Evolutionary conservation across 345 rosid species (phyloP), one percentile per base, ranked within the genome.

Genomic region (Melaleuca alternifolia): DNA sequence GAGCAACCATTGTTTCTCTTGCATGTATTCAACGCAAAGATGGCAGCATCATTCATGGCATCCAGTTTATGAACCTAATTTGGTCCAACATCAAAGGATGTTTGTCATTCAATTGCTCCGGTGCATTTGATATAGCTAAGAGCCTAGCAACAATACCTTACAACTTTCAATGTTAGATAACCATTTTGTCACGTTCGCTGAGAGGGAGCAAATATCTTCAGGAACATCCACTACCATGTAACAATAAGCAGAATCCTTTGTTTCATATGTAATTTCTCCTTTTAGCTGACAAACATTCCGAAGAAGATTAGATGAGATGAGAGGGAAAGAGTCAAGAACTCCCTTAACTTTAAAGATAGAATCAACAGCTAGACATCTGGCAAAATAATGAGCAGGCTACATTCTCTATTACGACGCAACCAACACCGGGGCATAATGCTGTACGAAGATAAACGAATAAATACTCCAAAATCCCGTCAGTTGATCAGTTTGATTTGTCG

Each of bases 261-360:
- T 59, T 88, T 94, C 96, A 56, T 96, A 97, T 53, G 95, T 96
- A 90, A 97, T 91, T 92, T 97, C 98, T 87, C 98, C 97, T 88
- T 92, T 94, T 86, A 90, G 88, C 98, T 96, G 90, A 86, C 87
- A 89, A 84, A 65, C 77, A 33, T n/a, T 37, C 76, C 85, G 54
- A 90, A 88, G 76, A 88, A 59, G 11, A 71, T 85, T 86, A 87
- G 62, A 83, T 86, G 81, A 87, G 50, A 50, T 37, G 57, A 84
- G 48, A 50, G 56, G 50, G n/a, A 56, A 82, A 18, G 33, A 54
- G n/a, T 44, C 41, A 12, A 6, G 51, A 10, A 33, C 9, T 65
- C 79, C 79, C 21, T 33, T 65, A 33, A 65, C 24, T 65, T 33
- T 33, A 65, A 65, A 65, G 44, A 65, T 65, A 65, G 46, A 65